These are phyloP conservation scores for Ramaria sp. DNA, from an alignment of 768 basidiomycete genomes.

Conservation along the genomic window DNA sequence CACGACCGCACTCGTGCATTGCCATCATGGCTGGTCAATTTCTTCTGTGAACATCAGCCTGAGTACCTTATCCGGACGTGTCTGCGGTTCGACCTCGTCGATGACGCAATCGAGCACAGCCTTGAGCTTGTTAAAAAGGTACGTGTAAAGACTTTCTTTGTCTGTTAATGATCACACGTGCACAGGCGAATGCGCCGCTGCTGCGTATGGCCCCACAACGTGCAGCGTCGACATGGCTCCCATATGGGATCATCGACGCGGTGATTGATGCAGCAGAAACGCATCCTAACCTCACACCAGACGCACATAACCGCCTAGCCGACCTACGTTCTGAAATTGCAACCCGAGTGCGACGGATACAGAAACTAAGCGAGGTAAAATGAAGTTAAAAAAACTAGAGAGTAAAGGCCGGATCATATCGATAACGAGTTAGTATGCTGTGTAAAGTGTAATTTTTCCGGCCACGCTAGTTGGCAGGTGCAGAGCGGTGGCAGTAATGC, in stretches of 20 bases:
- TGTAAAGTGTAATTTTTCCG: background rate
- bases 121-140: slow-evolving; percentile 68
- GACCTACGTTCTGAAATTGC: slow-evolving; percentile 50
- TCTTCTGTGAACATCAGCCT: slow-evolving; percentile 64
- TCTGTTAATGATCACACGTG: background rate
- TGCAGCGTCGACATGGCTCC: slow-evolving; percentile 62
- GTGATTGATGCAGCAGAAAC: slow-evolving; percentile 56
- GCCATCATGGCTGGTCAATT: slow-evolving; percentile 77
- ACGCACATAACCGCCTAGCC: slow-evolving; percentile 29
- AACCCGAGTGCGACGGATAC: slow-evolving; percentile 56
- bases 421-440: background rate
- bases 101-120: slow-evolving; percentile 66
- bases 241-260: slow-evolving; percentile 77
- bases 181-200: slow-evolving; percentile 33
- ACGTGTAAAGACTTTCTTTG: slow-evolving; percentile 13
- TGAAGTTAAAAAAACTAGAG: background rate
- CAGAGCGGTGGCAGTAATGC: background rate
- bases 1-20: slow-evolving; percentile 46
- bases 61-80: slow-evolving; percentile 76
- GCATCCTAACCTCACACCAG: slow-evolving; percentile 34
- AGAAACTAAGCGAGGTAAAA: slow-evolving; percentile 39
- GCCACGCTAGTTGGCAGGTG: background rate
- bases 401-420: background rate
- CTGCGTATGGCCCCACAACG: slow-evolving; percentile 27
- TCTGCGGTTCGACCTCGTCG: slow-evolving; percentile 69